phyloP scores from a whole-genome alignment of 805 yeast genomes.

The Aciculoconidium aculeatum region DNA sequence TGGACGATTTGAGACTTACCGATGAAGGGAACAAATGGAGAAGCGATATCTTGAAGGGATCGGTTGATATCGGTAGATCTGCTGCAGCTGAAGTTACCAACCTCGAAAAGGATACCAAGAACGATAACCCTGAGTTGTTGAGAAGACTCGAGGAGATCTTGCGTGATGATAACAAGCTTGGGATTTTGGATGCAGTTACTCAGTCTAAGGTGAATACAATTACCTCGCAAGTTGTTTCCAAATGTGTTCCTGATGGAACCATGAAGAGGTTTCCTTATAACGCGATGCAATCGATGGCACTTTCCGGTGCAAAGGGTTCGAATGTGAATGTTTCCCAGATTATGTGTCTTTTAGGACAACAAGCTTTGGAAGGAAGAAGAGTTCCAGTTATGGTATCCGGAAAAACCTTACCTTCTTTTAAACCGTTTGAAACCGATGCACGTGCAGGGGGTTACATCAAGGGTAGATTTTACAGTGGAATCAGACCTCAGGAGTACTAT shows the following conservation, averaged over 20 bases:
- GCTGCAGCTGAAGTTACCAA: conserved; percentile 96
- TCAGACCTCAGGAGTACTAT: conserved; percentile 96
- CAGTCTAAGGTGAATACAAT: conserved; percentile 88
- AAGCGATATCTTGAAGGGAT: conserved; percentile 68
- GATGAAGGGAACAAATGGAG: conserved; percentile 89
- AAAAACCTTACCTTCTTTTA: conserved; percentile 93
- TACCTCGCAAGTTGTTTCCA: conserved; percentile 89
- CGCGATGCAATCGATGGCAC: conserved; percentile 98
- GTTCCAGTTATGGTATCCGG: conserved; percentile 99
- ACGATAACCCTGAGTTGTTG: conserved; percentile 66
- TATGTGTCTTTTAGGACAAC: conserved; percentile 98
- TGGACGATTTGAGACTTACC: conserved; percentile 95
- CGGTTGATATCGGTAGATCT: conserved; percentile 76
- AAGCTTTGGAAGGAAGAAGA: conserved; percentile 98
- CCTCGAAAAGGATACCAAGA: conserved; percentile 45
- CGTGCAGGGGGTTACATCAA: conserved; percentile 98
- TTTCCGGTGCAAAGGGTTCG: conserved; percentile 99
- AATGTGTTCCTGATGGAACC: conserved; percentile 94
- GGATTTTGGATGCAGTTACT: conserved; percentile 91
- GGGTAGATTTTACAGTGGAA: conserved; percentile 96
- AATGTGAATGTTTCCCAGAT: conserved; percentile 97
- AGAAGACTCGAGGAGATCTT: conserved; percentile 89
- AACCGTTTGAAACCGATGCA: conserved; percentile 94
- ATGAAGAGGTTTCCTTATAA: conserved; percentile 93
- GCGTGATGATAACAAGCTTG: conserved; percentile 88